Evolutionary conservation across 2,329 filamentous ascomycete species (phyloP).

Genomic region (Verticillium nubilum): DNA sequence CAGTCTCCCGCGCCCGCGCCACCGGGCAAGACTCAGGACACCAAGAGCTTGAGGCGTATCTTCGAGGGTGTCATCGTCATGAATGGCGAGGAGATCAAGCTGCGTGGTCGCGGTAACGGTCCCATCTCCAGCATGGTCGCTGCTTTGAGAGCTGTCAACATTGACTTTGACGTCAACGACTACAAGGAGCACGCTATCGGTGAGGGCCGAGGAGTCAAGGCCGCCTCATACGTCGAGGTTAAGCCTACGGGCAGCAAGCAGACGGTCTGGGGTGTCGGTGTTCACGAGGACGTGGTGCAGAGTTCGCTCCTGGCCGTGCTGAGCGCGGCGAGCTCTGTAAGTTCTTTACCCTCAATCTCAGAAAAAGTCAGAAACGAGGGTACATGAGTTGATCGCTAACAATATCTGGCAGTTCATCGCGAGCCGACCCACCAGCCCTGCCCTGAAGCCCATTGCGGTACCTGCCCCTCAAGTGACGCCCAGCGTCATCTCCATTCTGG

Average conservation of each 20-base stretch:
- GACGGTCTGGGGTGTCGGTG: slow-evolving; percentile 84
- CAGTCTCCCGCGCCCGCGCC: slow-evolving; percentile 64
- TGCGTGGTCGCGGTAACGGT: slow-evolving; percentile 80
- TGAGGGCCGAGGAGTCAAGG: slow-evolving; percentile 74
- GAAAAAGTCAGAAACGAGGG: neutral
- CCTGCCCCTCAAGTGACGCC: slow-evolving; percentile 15
- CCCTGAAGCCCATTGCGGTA: slow-evolving; percentile 45
- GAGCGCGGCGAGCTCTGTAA: slow-evolving; percentile 79
- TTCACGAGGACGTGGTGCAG: slow-evolving; percentile 89
- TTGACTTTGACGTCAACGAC: slow-evolving; percentile 85
- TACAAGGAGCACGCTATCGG: slow-evolving; percentile 97
- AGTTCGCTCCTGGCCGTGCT: slow-evolving; percentile 82
- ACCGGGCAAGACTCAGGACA: slow-evolving; percentile 68
- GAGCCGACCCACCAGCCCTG: slow-evolving; percentile 63
- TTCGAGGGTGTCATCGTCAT: slow-evolving; percentile 83
- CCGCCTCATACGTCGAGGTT: slow-evolving; percentile 94
- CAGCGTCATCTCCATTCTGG: slow-evolving; percentile 28
- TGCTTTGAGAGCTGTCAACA: slow-evolving; percentile 70
- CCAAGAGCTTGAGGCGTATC: slow-evolving; percentile 69
- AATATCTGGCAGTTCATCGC: slow-evolving; percentile 57
- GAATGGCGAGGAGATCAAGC: slow-evolving; percentile 71
- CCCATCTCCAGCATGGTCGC: slow-evolving; percentile 85
- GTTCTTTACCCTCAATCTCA: slow-evolving; percentile 26
- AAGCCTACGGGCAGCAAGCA: slow-evolving; percentile 60
- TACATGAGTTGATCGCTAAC: slow-evolving; percentile 9